A percentile compares a stretch with the other conserved stretches of the same genome.
Conservation (phyloP, 768 basidiomycete species). For the Mycena filopes region DNA sequence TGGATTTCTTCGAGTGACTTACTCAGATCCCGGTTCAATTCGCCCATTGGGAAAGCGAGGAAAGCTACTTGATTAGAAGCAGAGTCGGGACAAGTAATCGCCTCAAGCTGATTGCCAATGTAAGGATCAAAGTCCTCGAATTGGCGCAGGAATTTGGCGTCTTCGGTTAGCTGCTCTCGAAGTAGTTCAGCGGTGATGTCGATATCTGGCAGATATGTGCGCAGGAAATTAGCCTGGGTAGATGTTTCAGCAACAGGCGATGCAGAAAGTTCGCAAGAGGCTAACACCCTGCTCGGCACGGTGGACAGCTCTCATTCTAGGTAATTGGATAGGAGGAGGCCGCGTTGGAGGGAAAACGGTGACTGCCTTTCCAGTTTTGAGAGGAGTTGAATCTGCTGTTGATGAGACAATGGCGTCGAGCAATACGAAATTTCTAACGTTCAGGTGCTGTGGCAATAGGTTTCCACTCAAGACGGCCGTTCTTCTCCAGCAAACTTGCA, state of each 20-base stretch:
- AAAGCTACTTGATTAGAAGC: conserved; percentile 40
- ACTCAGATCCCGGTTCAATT: conserved; percentile 71
- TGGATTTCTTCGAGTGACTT: conserved; percentile 34
- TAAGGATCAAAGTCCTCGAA: conserved; percentile 65
- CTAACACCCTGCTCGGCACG: conserved; percentile 74
- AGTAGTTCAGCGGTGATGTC: conserved; percentile 80
- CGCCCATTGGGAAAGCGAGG: conserved; percentile 73
- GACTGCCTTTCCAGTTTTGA: conserved; percentile 44
- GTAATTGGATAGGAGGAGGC: conserved; percentile 43
- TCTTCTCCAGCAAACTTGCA: conserved; percentile 59
- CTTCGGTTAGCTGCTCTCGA: conserved; percentile 61
- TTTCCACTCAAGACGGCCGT: conserved; percentile 64
- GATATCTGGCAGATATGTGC: conserved; percentile 76
- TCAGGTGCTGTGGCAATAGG: conserved; percentile 45
- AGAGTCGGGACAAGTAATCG: conserved; percentile 44
- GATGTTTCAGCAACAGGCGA: conserved; percentile 7
- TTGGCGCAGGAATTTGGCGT: conserved; percentile 48
- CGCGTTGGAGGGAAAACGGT: conserved; percentile 71
- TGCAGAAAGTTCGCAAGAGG: background rate
- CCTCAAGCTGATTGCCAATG: conserved; percentile 63
- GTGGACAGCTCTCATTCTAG: conserved; percentile 51
- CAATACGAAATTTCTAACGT: conserved; percentile 34
- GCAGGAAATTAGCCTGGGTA: conserved; percentile 74
- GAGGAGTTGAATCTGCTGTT: conserved; percentile 12
- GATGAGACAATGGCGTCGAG: conserved; percentile 20